Evolutionary conservation across 2,329 filamentous ascomycete species (phyloP), one percentile per base, ranked within the genome.

Genomic region (Pseudocercospora fuligena): DNA sequence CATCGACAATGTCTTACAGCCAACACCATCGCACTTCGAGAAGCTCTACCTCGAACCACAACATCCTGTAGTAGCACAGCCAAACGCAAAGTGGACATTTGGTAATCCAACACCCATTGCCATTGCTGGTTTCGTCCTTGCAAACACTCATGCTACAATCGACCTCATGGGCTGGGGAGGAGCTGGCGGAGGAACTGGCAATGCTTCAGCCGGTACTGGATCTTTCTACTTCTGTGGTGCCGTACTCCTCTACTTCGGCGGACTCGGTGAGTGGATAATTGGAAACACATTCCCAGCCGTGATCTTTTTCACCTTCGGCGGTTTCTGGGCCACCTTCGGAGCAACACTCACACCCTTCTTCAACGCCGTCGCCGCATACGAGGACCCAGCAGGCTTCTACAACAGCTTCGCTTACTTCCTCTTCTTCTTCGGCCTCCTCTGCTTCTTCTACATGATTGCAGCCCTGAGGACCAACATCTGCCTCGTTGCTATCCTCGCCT

Each of bases 271-370:
- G 27, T n/a, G 65, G 80, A 80, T 87, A 57, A 76, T 87, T 25
- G 84, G 85, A 46, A 87, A 87, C 73, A 86, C 84, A 0, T 87
- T 86, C 67, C 83, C 84, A 0, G 85, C 83, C 59, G 83, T 85
- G 6, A 79, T 83, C 60, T 87, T 85, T 73, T 80, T 79, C 51
- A 83, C 82, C 23, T 87, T 86, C 62, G 81, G 80, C 77, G 83
- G 82, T 14, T 86, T 84, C 75, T 86, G 84, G 84, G 78, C 85
- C 23, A 78, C 81, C 31, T 84, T 81, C 59, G 60, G 60, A 16
- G 60, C 60, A 19, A 62, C 60, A 43, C 60, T 62, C 27, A 54
- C 31, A 12, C 60, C 60, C 9, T 62, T 54, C 60, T 62, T 53
- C 46, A 62, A 62, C 29, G 60, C 33, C 14, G 47, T 59, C 53